phyloP scores from a whole-genome alignment of 768 basidiomycete species.

The Kwoniella sp. region DNA sequence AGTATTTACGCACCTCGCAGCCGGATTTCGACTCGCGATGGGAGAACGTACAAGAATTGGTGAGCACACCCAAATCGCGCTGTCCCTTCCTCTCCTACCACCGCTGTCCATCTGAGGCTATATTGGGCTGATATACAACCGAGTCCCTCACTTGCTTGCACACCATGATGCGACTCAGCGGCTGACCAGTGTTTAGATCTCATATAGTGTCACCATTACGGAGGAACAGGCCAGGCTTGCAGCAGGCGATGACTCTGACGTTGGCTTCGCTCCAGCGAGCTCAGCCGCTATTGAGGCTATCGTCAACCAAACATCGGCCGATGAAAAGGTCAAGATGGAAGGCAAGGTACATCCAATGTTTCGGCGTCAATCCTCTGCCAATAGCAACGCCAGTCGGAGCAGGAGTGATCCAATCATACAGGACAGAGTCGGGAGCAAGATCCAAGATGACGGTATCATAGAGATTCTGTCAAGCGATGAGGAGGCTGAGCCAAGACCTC shows the following conservation, averaged over 20 bases:
- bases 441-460: constrained; percentile 18
- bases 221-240: constrained; percentile 53
- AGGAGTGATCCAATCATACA: constrained; percentile 9
- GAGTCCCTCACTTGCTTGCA: not conserved
- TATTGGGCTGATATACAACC: too few relatives aligned
- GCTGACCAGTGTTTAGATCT: constrained; percentile 30
- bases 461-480: constrained; percentile 42
- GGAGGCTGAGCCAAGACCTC: too few relatives aligned
- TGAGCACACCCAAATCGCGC: constrained; percentile 5
- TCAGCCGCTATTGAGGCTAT: constrained; percentile 39
- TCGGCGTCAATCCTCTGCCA: constrained; percentile 15
- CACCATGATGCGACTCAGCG: not conserved
- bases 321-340: constrained; percentile 16
- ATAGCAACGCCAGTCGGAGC: constrained; percentile 5
- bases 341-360: constrained; percentile 37
- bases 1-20: constrained; percentile 63
- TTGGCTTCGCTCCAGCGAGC: constrained; percentile 27
- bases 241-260: constrained; percentile 42
- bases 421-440: constrained; percentile 5
- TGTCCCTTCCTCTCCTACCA: too few relatives aligned
- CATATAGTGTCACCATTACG: constrained; percentile 45
- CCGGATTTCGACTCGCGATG: constrained; percentile 69
- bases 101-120: not conserved
- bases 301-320: constrained; percentile 12
- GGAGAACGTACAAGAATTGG: constrained; percentile 81